Evolutionary conservation across 306 rosid species (phyloP), one percentile per base, ranked within the genome.

Genomic region (Phaseolus lunatus): DNA sequence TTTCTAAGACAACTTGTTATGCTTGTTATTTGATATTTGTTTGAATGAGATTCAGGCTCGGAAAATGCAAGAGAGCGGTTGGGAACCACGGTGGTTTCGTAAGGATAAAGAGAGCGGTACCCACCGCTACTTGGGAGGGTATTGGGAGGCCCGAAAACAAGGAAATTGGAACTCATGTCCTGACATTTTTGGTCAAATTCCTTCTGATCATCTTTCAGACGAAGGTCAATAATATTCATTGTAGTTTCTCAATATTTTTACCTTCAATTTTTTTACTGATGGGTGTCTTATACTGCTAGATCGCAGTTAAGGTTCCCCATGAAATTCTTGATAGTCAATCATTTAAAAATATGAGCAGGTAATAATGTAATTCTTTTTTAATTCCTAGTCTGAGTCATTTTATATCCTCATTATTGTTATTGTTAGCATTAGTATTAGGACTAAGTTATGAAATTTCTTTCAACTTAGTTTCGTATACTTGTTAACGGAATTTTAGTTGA

Each of bases 11-110:
- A 68, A 31, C 48, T 8, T 31, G 37, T 44, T 39, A 27, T 62
- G 64, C 5, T 52, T 43, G 56, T 37, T 58, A 66, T 70, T 53
- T 19, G 31, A 33, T 11, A 47, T 3, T 65, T 82, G 43, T 82
- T 61, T 45, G 54, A 59, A 75, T 23, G 62, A 65, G 26, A 52
- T 85, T 81, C 89, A 94, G 98, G 96, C 98, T 47, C 86, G 97
- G 72, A 86, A 84, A 84, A 92, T 94, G 98, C 98, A 94, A 88
- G 98, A 92, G 78, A 86, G 92, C 14, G 98, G 98, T 45, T 94
- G 98, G 98, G 83, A 89, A 80, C 97, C 98, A 5, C 89, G 75
- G 77, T 94, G 98, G 98, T 94, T 94, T 67, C 79, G 80, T 0
- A 86, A 81, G 76, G 96, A 94, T 72, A 88, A 90, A 78, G 89